These are phyloP conservation scores for Pythium phragmiticola DNA, from an alignment of 352 stramenopile species.

Conservation along the genomic window DNA sequence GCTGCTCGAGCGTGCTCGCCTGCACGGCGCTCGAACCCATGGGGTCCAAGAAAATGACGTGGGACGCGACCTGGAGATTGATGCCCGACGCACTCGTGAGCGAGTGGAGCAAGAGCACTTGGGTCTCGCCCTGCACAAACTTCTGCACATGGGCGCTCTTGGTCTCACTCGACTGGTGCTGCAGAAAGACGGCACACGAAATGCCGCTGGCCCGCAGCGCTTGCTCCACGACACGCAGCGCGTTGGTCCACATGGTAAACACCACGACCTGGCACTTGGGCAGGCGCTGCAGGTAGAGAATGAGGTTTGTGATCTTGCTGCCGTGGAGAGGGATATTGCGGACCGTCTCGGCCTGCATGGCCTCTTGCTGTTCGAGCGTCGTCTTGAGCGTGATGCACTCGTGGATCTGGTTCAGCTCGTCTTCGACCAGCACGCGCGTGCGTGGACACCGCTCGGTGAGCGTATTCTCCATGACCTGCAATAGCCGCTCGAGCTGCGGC, in stretches of 20 bases:
- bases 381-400: conserved; percentile 52
- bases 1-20: conserved; percentile 72
- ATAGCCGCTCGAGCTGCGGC: conserved; percentile 38
- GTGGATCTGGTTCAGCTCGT: conserved; percentile 47
- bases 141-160: conserved; percentile 69
- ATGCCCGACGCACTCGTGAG: conserved; percentile 81
- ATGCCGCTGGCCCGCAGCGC: conserved; percentile 58
- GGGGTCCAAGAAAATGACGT: conserved; percentile 81
- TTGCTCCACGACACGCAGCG: conserved; percentile 57
- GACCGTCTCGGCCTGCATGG: neutral
- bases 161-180: conserved; percentile 73
- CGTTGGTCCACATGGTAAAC: conserved; percentile 82
- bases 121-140: conserved; percentile 61
- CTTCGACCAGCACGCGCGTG: conserved; percentile 39
- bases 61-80: conserved; percentile 82
- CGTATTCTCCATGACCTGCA: conserved; percentile 55
- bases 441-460: conserved; percentile 61
- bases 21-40: conserved; percentile 70
- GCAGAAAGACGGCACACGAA: conserved; percentile 65
- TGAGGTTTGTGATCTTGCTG: conserved; percentile 70
- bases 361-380: conserved; percentile 26
- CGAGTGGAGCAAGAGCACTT: conserved; percentile 78
- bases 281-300: conserved; percentile 60
- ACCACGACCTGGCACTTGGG: conserved; percentile 69
- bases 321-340: conserved; percentile 45